Percentiles rank a stretch among this genome's conserved stretches.
Conservation (phyloP, 208 protist genomes). For the Crithidia acanthocephali region DNA sequence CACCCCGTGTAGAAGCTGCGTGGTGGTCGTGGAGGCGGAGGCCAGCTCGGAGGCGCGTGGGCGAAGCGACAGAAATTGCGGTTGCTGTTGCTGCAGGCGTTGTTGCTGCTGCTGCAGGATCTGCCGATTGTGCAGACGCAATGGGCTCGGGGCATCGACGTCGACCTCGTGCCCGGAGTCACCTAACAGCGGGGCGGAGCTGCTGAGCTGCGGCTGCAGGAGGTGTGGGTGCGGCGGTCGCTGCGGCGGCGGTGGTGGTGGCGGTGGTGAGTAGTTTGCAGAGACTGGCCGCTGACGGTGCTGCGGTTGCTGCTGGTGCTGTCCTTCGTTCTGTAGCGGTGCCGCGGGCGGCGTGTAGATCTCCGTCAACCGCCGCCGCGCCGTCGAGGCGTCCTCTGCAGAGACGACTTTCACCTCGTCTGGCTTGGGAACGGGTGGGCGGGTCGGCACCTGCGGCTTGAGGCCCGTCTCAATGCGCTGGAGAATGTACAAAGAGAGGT, state of each 20-base stretch:
- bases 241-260: background rate
- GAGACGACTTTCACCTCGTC: background rate
- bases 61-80: background rate
- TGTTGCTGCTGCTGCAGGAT: constrained; percentile 8
- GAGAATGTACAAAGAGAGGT: constrained; percentile 22
- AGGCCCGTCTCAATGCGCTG: constrained; percentile 28
- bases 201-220: constrained; percentile 3
- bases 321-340: background rate
- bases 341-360: background rate
- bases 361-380: constrained; percentile 1
- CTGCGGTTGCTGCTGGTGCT: background rate
- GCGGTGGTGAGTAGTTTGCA: background rate
- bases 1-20: constrained; percentile 2
- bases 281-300: background rate
- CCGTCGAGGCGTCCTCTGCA: background rate
- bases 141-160: constrained; percentile 7
- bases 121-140: background rate
- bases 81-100: constrained; percentile 9
- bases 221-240: background rate
- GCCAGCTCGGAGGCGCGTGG: background rate
- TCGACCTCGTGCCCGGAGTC: background rate
- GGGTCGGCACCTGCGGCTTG: background rate
- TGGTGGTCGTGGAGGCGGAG: background rate
- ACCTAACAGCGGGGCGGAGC: background rate
- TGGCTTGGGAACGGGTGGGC: constrained; percentile 2